These are phyloP conservation scores for Myxozyma sirexii DNA, from an alignment of 805 yeast species.

Conservation along the genomic window DNA sequence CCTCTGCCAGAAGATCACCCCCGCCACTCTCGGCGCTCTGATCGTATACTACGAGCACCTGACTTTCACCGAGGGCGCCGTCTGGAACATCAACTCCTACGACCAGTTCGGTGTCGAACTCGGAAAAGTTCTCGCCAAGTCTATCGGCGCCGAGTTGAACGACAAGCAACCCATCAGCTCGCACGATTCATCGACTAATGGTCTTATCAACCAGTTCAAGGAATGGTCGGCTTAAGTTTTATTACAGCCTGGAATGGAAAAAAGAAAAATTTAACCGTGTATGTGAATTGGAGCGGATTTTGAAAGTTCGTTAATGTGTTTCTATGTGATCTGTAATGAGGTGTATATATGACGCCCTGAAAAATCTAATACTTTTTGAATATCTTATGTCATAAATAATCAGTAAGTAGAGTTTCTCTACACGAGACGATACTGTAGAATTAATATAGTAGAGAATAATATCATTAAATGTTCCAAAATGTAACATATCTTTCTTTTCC, in stretches of 20 bases:
- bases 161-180: conserved; percentile 55
- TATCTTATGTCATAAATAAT: no score
- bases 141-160: conserved; percentile 85
- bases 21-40: conserved; percentile 92
- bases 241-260: neutral
- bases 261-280: no score
- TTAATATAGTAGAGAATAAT: no score
- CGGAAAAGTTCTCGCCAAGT: conserved; percentile 97
- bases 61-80: conserved; percentile 97
- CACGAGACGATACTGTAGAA: no score
- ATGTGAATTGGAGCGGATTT: no score
- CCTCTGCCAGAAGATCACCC: conserved; percentile 92
- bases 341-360: no score
- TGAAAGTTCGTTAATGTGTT: no score
- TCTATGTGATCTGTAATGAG: no score
- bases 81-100: conserved; percentile 99
- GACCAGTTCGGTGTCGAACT: conserved; percentile 99
- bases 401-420: no score
- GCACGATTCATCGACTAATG: conserved; percentile 91
- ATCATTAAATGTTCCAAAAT: neutral
- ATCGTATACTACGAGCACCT: conserved; percentile 98
- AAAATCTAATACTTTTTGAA: no score
- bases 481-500: neutral
- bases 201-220: conserved; percentile 93
- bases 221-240: conserved; percentile 46